Base-by-base conservation (phyloP, 2,329 filamentous ascomycete species). In the Simplicillium aogashimaense region DNA sequence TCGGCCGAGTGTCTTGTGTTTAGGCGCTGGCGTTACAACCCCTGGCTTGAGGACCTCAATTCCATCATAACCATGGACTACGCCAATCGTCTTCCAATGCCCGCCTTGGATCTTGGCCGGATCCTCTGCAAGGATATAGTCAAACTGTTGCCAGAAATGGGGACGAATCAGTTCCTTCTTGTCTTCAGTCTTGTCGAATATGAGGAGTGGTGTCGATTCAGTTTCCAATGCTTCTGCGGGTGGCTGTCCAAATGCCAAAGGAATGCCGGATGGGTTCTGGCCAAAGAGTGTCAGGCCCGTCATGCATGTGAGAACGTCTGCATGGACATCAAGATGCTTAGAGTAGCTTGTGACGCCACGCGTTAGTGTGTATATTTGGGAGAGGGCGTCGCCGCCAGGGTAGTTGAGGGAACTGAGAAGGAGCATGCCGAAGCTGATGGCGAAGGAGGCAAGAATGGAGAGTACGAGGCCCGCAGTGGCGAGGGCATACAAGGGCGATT, bases 331-430 rank as follows among this genome's bases (percentile, higher is more conserved):
- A 6, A 44, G 37, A n/a, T 33, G 29, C 17, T 47, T 20, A n/a
- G 51, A 38, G 14, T 49, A 42, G 7, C 53, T 25, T 8, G 48
- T 44, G 30, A 54, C 44, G 17, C 47, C 43, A 25, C 45, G 39
- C 37, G 58, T 45, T 18, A 63, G 49, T 36, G 47, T 45, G 43
- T 72, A 67, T 31, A 83, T 63, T 35, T 70, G 65, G 8, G 60
- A 49, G 16, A 97, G 69, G 2, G 89, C 92, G 43, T 85, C 76
- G 16, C 86, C 92, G 36, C 92, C 92, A 1, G 92, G 92, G 55
- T 98, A 98, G 63, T 95, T 98, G 42, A 94, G 77, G 12, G 85
- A 82, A 0, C 88, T 95, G 44, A 94, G 66, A 20, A 83, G 71
- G 2, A 95, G 77, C 63, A 94, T 77, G 28, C 64, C 72, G 3